These are phyloP conservation scores for Ophiostoma novo-ulmi DNA, from an alignment of 2,329 filamentous ascomycete genomes.

Conservation along the genomic window DNA sequence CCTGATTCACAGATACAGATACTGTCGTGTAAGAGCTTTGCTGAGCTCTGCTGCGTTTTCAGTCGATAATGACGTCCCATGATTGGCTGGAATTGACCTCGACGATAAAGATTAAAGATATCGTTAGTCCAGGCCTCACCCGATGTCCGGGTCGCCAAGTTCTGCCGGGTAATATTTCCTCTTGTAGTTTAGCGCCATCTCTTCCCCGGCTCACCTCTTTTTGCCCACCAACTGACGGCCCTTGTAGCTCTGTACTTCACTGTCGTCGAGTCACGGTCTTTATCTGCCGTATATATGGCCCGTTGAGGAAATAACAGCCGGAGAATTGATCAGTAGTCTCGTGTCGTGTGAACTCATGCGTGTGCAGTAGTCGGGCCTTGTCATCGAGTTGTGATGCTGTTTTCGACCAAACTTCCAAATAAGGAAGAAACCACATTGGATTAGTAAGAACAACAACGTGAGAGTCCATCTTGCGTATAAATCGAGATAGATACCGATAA, in stretches of 20 bases:
- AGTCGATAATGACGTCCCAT: not conserved
- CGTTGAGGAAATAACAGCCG: constrained; percentile 15
- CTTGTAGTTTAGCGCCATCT: not conserved
- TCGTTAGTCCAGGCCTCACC: constrained; percentile 11
- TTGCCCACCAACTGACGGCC: not conserved
- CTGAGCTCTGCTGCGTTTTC: not conserved
- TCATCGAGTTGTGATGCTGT: constrained; percentile 10
- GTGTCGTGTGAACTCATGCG: not conserved
- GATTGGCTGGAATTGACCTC: not conserved
- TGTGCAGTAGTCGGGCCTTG: not conserved
- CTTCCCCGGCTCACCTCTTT: constrained; percentile 4
- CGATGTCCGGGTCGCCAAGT: constrained; percentile 10
- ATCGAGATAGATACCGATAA: not conserved
- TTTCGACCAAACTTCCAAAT: constrained; percentile 4
- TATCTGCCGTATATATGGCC: constrained; percentile 10
- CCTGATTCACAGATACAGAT: not conserved
- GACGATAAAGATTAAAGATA: constrained; percentile 11
- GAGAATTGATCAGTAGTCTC: not conserved
- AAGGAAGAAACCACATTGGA: not conserved
- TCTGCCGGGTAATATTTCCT: constrained; percentile 7
- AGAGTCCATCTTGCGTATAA: not conserved
- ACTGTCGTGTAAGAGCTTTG: constrained; percentile 10
- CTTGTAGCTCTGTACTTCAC: constrained; percentile 3
- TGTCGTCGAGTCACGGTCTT: not conserved
- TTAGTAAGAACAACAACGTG: not conserved